phyloP scores from a whole-genome alignment of 805 yeast species.

The Candida berthetii region DNA sequence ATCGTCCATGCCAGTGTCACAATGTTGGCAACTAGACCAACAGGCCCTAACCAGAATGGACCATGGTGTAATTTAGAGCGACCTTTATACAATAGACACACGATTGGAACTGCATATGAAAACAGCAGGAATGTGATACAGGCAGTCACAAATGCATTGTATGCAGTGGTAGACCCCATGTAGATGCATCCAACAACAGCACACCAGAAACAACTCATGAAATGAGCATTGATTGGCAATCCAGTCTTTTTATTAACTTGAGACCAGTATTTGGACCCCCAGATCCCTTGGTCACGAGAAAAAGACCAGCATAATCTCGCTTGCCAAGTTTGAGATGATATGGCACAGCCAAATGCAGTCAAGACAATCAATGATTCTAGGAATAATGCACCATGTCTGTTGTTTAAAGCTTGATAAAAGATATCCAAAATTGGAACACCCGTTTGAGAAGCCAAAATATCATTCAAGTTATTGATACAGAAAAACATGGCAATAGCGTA shows the following conservation, averaged over 20 bases:
- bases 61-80: constrained; percentile 51
- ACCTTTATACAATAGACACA: constrained; percentile 40
- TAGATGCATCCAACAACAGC: constrained; percentile 55
- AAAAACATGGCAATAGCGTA: constrained; percentile 53
- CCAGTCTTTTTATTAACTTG: constrained; percentile 38
- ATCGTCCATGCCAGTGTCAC: constrained; percentile 51
- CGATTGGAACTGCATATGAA: constrained; percentile 51
- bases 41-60: constrained; percentile 59
- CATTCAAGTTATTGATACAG: constrained; percentile 46
- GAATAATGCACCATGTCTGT: constrained; percentile 47
- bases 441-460: constrained; percentile 39
- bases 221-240: constrained; percentile 55
- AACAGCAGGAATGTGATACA: constrained; percentile 53
- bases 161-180: constrained; percentile 62
- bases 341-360: constrained; percentile 53
- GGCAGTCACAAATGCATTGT: constrained; percentile 56
- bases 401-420: constrained; percentile 48
- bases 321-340: constrained; percentile 66
- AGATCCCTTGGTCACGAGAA: constrained; percentile 58
- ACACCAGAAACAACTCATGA: constrained; percentile 45
- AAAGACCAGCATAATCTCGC: constrained; percentile 65
- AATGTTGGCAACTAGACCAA: constrained; percentile 45
- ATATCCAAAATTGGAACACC: constrained; percentile 62
- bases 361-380: constrained; percentile 42
- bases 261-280: constrained; percentile 45